Base-by-base conservation (phyloP, 202 grass and related monocot species). In the Bolboschoenoplectus hybrid region DNA sequence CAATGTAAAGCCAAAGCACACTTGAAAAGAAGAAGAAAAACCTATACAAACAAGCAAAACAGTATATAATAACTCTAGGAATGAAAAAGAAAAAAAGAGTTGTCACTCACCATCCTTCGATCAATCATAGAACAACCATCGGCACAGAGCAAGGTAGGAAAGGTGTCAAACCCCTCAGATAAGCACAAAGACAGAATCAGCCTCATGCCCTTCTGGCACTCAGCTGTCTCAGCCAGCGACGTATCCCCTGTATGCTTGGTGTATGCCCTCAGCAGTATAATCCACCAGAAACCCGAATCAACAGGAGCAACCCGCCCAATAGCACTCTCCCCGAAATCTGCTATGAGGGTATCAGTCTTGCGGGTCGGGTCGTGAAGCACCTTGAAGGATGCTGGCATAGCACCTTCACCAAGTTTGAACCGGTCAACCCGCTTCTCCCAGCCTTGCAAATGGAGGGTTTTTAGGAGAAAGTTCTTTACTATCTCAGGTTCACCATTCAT, bases 71-170 rank as follows among this genome's bases (percentile, higher is more conserved):
- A 55, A 68, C 11, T 43, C 7, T 81, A 82, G 12, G 16, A 35
- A 78, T 34, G 50, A 60, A 72, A 66, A 36, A 16, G 26, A 26
- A 26, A 41, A 9, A 74, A 35, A 10, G 12, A 69, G 46, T 70
- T 69, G 80, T 82, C 14, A 61, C 80, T 47, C n/a, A 91, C 86
- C 89, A 91, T 91, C 72, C 89, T 84, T 13, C 89, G 86, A 86
- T 91, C 89, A 71, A 91, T 86, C 89, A 91, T 91, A 49, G 76
- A 91, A 78, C 89, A 91, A n/a, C 89, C 89, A 67, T 91, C 89
- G 16, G 89, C 83, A 55, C 89, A 91, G 19, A 91, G 86, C 68
- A 91, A 88, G 55, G 89, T 91, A 10, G 89, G 89, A 77, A 91
- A 91, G 11, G 89, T 91, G 69, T 91, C 89, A 46, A 86, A 91